Base-by-base conservation (phyloP, 108 stramenopile genomes). In the Mediolabrus comicus region DNA sequence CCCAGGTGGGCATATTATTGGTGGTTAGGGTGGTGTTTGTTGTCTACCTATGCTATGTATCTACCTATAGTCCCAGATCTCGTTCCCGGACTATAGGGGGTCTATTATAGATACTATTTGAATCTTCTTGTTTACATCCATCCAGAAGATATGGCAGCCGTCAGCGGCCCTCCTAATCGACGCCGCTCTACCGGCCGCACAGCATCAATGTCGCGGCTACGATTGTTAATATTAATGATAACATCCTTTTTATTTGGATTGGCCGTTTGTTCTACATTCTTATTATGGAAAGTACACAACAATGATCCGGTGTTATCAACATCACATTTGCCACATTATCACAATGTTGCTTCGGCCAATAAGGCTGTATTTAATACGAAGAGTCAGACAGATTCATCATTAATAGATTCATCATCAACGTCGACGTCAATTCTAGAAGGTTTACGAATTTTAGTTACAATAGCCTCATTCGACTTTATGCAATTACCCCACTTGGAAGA, bases 401-500 rank as follows among this genome's bases (percentile, higher is more conserved):
- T 19, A 31, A 27, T 11, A 19, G 19, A 14, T 10, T 2, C 46
- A 0, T 46, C 43, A 46, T 24, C 46, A 52, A 49, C 8, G 17
- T 11, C 51, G 27, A 27, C 0, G 26, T 24, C 65, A 36, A 62
- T 75, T 24, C 62, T 90, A 43, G 59, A 75, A 24, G 85, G 83
- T 0, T 41, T 84, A 11, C 69, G 75, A 29, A 81, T 91, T n/a
- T 63, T 91, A 53, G 76, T 91, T 0, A 87, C 87, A 12, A 86
- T 91, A 32, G 87, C 84, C 4, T 86, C 92, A n/a, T 94, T 69
- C 65, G 92, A 94, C 64, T 94, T 94, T 67, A 67, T 73, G 34
- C 92, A 94, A 55, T 36, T 91, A 33, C 84, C 92, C 4, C 89
- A 91, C 74, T 65, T 94, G 41, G 92, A 89, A 72, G 90, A 91